A percentile compares a stretch with the other conserved stretches of the same genome.
Conservation (phyloP, 2,329 filamentous ascomycete genomes). For the Paecilomyces fulvus region DNA sequence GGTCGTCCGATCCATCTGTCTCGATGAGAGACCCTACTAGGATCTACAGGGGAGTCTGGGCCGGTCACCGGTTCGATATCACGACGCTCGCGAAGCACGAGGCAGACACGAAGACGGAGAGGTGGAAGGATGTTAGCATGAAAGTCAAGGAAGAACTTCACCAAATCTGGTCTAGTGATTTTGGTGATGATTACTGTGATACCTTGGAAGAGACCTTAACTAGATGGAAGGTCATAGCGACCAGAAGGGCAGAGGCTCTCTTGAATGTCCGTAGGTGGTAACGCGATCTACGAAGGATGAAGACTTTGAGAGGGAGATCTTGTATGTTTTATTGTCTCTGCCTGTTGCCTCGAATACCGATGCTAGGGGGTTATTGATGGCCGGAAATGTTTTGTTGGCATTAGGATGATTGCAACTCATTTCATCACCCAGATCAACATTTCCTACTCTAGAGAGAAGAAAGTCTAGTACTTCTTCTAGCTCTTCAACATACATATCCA, state of each 20-base stretch:
- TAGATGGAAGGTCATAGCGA: background rate
- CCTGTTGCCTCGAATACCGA: too few species aligned
- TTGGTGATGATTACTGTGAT: background rate
- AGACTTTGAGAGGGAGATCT: too few species aligned
- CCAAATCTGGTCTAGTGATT: constrained; percentile 6
- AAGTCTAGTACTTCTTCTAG: too few species aligned
- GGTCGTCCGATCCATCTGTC: constrained; percentile 9
- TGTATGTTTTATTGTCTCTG: too few species aligned
- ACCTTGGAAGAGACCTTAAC: background rate
- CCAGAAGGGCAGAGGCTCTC: background rate
- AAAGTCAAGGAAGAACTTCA: constrained; percentile 16
- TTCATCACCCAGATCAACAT: too few species aligned
- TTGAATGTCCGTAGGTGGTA: too few species aligned
- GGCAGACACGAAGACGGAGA: constrained; percentile 1
- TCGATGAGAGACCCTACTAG: constrained; percentile 1
- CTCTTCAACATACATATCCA: background rate
- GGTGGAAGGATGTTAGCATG: constrained; percentile 21
- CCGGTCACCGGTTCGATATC: constrained; percentile 23
- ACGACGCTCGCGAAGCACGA: constrained; percentile 12
- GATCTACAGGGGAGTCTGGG: constrained; percentile 18
- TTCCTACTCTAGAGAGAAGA: too few species aligned
- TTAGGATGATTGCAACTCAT: too few species aligned
- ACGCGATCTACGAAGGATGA: too few species aligned
- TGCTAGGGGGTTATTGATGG: too few species aligned
- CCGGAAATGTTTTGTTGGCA: too few species aligned